phyloP scores from a whole-genome alignment of 2,329 filamentous ascomycete genomes.

The Stachybotrys elegans region DNA sequence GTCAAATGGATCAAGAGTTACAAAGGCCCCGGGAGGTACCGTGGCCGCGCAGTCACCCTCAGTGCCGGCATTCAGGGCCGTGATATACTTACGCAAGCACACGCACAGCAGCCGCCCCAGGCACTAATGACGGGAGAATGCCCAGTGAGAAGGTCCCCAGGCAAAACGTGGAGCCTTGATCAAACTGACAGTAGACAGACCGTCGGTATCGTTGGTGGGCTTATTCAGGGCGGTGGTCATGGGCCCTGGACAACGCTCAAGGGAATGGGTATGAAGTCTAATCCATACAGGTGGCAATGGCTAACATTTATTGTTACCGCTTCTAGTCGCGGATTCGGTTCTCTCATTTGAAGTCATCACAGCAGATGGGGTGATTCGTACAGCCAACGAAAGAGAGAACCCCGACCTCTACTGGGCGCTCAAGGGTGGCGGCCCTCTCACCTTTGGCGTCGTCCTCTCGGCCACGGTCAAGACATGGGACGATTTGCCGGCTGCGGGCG shows the following conservation, averaged over 20 bases:
- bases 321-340: slow-evolving; percentile 43
- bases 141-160: background rate
- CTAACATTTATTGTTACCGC: background rate
- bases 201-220: slow-evolving; percentile 55
- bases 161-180: background rate
- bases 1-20: slow-evolving; percentile 5
- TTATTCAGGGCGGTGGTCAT: slow-evolving; percentile 55
- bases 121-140: slow-evolving; percentile 2
- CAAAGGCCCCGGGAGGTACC: background rate
- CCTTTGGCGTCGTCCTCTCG: slow-evolving; percentile 46
- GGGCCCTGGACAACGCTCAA: slow-evolving; percentile 22
- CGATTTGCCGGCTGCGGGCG: slow-evolving; percentile 36
- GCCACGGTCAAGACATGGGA: slow-evolving; percentile 48
- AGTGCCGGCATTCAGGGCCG: background rate
- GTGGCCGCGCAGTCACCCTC: background rate
- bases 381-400: slow-evolving; percentile 38
- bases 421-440: slow-evolving; percentile 46
- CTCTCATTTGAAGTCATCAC: slow-evolving; percentile 42
- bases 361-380: slow-evolving; percentile 36
- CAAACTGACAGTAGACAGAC: slow-evolving; percentile 21
- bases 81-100: background rate
- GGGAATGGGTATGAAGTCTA: background rate
- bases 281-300: background rate
- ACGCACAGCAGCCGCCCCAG: background rate
- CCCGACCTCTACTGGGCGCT: slow-evolving; percentile 54